A percentile compares a stretch with the other conserved stretches of the same genome.
These are phyloP conservation scores for Tetrastigma voinierianum DNA, from an alignment of 164 flowering plant genomes.

Conservation along the genomic window DNA sequence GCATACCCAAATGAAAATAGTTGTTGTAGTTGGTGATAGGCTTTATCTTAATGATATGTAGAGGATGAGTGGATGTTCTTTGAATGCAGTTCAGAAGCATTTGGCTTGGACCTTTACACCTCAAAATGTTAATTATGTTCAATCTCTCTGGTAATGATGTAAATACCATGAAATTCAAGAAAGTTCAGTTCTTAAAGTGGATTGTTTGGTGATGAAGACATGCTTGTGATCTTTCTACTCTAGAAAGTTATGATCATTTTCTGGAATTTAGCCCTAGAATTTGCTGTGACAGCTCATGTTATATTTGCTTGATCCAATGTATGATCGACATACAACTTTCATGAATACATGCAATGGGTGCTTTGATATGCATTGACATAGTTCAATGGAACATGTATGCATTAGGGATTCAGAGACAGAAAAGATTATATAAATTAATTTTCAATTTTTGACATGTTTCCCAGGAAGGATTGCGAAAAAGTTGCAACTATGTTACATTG, in stretches of 20 bases:
- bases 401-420: background rate
- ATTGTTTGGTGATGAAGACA: background rate
- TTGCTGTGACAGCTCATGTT: background rate
- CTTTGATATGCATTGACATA: background rate
- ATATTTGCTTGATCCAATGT: background rate
- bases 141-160: background rate
- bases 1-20: too few relatives aligned
- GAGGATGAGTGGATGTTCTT: too few relatives aligned
- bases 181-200: background rate
- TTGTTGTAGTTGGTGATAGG: too few relatives aligned
- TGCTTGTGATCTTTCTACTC: background rate
- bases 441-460: background rate
- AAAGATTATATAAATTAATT: too few relatives aligned
- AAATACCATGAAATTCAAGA: background rate
- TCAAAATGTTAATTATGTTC: too few relatives aligned
- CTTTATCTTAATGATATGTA: too few relatives aligned
- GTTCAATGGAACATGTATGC: conserved; percentile 3
- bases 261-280: background rate
- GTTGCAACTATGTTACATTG: conserved; percentile 2
- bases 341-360: background rate
- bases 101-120: too few relatives aligned
- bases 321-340: background rate
- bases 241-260: background rate
- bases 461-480: background rate
- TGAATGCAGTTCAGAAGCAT: too few relatives aligned